These are phyloP conservation scores for Evansstolkia leycettana DNA, from an alignment of 495 filamentous ascomycete species.

Conservation along the genomic window DNA sequence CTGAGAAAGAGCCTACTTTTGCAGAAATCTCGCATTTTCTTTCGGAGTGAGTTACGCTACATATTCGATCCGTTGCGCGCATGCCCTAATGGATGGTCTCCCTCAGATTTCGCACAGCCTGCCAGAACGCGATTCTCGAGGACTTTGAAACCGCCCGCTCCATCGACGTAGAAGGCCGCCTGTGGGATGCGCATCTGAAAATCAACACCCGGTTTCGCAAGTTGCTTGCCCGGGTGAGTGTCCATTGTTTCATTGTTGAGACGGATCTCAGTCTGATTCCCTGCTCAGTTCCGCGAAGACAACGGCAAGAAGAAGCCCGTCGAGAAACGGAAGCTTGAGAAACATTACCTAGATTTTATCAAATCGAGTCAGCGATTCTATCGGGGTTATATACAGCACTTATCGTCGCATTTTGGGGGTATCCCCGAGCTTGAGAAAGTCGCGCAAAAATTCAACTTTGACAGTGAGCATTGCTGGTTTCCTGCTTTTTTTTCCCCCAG, in stretches of 20 bases:
- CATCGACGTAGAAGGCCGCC: conserved; percentile 48
- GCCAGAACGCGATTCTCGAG: conserved; percentile 57
- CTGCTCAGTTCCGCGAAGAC: conserved; percentile 37
- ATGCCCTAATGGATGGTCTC: background rate
- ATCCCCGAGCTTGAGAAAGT: conserved; percentile 62
- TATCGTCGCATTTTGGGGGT: conserved; percentile 59
- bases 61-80: conserved; percentile 5
- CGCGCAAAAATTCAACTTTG: conserved; percentile 53
- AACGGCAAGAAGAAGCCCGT: conserved; percentile 55
- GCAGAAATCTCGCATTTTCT: conserved; percentile 45
- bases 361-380: conserved; percentile 83
- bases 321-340: conserved; percentile 65
- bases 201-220: conserved; percentile 70
- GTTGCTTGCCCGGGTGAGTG: conserved; percentile 37
- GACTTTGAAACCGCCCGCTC: conserved; percentile 59
- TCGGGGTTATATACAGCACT: conserved; percentile 64
- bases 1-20: conserved; percentile 42
- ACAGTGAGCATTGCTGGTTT: conserved; percentile 26
- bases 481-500: conserved; percentile 2
- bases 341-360: conserved; percentile 69
- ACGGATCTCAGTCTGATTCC: background rate
- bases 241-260: background rate
- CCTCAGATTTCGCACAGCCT: conserved; percentile 54
- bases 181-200: conserved; percentile 71
- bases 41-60: conserved; percentile 36